These are phyloP conservation scores for Closterium sp. DNA, from an alignment of 139 green algal species.

Conservation along the genomic window DNA sequence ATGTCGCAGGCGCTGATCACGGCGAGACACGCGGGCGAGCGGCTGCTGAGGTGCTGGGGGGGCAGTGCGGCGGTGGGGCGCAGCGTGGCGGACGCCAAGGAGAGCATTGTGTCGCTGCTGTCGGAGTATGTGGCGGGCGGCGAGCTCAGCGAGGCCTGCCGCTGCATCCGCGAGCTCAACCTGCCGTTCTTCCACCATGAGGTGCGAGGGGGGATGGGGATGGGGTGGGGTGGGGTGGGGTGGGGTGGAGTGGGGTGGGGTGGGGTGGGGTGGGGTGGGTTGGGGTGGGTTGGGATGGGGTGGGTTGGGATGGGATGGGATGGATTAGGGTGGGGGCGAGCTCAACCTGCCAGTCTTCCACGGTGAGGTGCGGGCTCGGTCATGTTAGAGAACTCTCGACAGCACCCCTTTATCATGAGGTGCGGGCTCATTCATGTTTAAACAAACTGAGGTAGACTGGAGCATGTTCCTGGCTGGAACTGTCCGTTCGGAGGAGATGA, in stretches of 20 bases:
- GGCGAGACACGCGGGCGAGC: constrained; percentile 70
- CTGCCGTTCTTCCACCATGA: constrained; percentile 59
- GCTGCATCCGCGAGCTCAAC: constrained; percentile 50
- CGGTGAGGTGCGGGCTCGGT: constrained; percentile 54
- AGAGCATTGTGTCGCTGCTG: constrained; percentile 63
- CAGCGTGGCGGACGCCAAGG: constrained; percentile 61
- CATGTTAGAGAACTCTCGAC: too few relatives aligned
- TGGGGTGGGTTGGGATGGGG: neutral
- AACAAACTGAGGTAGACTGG: too few relatives aligned
- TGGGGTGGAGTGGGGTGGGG: neutral
- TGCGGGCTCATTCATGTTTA: too few relatives aligned
- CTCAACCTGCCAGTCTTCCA: constrained; percentile 55
- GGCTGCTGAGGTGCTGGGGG: constrained; percentile 79
- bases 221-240: neutral
- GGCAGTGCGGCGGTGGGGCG: constrained; percentile 15
- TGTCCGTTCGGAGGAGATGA: too few relatives aligned
- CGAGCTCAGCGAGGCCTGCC: constrained; percentile 56
- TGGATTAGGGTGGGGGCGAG: constrained; percentile 9
- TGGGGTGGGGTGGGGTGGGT: neutral
- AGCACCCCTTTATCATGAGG: too few relatives aligned
- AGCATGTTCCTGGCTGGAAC: too few relatives aligned
- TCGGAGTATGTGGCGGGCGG: constrained; percentile 81
- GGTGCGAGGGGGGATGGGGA: constrained; percentile 11
- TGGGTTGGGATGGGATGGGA: neutral
- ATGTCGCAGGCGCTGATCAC: constrained; percentile 60